phyloP scores from a whole-genome alignment of 768 basidiomycete species.

The Russula olivacea region DNA sequence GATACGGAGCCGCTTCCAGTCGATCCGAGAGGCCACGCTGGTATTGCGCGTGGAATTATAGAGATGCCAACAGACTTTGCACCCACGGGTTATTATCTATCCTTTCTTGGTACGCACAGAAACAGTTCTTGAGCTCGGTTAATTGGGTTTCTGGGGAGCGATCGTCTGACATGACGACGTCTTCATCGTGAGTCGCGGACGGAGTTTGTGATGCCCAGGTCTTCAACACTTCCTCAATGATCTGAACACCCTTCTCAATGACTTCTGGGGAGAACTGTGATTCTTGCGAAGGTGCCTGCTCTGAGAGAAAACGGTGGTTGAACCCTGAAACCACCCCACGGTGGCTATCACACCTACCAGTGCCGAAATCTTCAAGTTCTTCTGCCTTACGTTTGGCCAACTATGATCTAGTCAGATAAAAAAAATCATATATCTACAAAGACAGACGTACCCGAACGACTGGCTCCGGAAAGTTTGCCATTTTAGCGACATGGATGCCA shows the following conservation, averaged over 20 bases:
- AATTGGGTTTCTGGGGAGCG: constrained; percentile 34
- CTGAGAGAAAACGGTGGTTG: not conserved
- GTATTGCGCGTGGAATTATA: constrained; percentile 28
- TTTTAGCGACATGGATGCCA: constrained; percentile 93
- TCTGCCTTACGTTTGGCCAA: constrained; percentile 90
- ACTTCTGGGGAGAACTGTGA: constrained; percentile 51
- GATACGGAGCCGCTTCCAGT: not conserved
- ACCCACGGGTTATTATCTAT: constrained; percentile 81
- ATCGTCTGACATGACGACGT: constrained; percentile 49
- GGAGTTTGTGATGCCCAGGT: constrained; percentile 48
- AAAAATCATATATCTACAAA: not conserved
- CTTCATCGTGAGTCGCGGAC: constrained; percentile 36
- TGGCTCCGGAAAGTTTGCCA: constrained; percentile 96
- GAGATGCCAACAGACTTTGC: constrained; percentile 46
- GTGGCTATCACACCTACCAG: constrained; percentile 32
- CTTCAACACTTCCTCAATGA: constrained; percentile 74
- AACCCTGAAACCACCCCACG: not conserved
- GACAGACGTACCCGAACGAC: constrained; percentile 66
- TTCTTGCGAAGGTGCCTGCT: constrained; percentile 31
- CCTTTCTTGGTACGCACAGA: constrained; percentile 57
- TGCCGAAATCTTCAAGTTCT: constrained; percentile 80
- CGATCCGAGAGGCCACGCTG: not conserved
- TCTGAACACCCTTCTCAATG: constrained; percentile 69
- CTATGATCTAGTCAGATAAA: constrained; percentile 34
- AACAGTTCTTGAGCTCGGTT: constrained; percentile 49